Base-by-base conservation (phyloP, 129 eudicot species). In the Apium graveolens region DNA sequence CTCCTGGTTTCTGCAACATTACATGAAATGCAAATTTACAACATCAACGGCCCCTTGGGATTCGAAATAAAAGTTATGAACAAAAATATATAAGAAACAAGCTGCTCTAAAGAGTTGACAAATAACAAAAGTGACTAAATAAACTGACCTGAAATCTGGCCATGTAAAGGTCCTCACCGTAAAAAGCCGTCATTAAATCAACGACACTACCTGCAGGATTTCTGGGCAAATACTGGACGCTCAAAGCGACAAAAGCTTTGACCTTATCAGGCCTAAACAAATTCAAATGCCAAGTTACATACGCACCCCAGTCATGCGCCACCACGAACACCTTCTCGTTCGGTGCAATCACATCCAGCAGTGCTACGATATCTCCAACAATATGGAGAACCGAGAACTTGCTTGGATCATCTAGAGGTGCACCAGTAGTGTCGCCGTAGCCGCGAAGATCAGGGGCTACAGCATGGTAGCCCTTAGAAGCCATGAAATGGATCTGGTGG, bases 361-460 rank as follows among this genome's bases (percentile, higher is more conserved):
- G 86, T 13, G 83, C 86, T 76, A 91, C 85, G 60, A 94, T 77
- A 57, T 94, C 98, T 0, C 96, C 98, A 0, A 85, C 93, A 29
- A 89, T 73, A 60, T 91, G 92, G 27, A 80, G 79, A 32, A 79
- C 55, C 62, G 90, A 88, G 89, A 89, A 94, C 81, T 84, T 87
- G 44, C 87, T 45, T 43, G 84, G 20, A 71, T 86, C 88, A 7
- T 74, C 78, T 3, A 78, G 10, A 0, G 93, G 89, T 5, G 85
- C 91, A 0, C 92, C 97, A 3, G 93, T 88, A 80, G 97, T 94
- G 84, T 87, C 98, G 0, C 98, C 98, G 75, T 79, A 94, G 45
- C 97, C 98, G 21, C 97, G 87, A 81, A 94, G 88, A 74, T 91
- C 98, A n/a, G 97, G 97, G 18, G 98, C 97, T 76, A 91, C 89